Evolutionary conservation across 306 rosid genomes (phyloP).

Genomic region (Heteromeles arbutifolia): DNA sequence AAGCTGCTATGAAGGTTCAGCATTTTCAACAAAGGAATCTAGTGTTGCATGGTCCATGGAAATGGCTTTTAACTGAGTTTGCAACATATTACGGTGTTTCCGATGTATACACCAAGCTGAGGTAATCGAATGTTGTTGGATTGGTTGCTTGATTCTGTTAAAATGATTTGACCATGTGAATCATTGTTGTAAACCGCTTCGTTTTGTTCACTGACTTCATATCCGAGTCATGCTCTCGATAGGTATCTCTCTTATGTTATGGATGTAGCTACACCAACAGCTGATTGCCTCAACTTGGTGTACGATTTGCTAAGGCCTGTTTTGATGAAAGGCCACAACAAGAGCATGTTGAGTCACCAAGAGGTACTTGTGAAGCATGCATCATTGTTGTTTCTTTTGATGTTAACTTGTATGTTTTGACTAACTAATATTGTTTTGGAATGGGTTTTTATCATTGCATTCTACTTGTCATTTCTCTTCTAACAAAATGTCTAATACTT

Average conservation of each 20-base stretch:
- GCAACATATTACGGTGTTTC: constrained; percentile 93
- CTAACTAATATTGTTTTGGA: constrained; percentile 10
- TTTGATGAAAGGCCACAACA: constrained; percentile 67
- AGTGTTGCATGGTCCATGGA: constrained; percentile 80
- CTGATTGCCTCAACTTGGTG: constrained; percentile 85
- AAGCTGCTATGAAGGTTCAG: constrained; percentile 91
- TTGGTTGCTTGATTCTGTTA: constrained; percentile 1
- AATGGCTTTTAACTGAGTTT: constrained; percentile 91
- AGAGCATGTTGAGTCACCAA: constrained; percentile 87
- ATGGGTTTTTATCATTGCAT: constrained; percentile 3
- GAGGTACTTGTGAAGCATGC: constrained; percentile 53
- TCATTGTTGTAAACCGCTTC: not conserved
- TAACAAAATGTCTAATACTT: constrained; percentile 20
- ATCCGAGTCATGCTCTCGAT: constrained; percentile 6
- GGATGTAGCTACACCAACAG: constrained; percentile 99
- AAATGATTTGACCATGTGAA: constrained; percentile 1
- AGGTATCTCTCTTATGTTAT: constrained; percentile 89
- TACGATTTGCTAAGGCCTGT: constrained; percentile 67
- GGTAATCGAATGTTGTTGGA: constrained; percentile 39
- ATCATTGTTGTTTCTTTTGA: not conserved
- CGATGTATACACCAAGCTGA: constrained; percentile 77
- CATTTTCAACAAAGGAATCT: constrained; percentile 84
- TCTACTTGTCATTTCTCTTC: constrained; percentile 11
- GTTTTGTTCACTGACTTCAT: not conserved
- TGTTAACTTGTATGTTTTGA: not conserved